phyloP scores from a whole-genome alignment of 306 rosid genomes.

The Cucurbita argyrosperma region DNA sequence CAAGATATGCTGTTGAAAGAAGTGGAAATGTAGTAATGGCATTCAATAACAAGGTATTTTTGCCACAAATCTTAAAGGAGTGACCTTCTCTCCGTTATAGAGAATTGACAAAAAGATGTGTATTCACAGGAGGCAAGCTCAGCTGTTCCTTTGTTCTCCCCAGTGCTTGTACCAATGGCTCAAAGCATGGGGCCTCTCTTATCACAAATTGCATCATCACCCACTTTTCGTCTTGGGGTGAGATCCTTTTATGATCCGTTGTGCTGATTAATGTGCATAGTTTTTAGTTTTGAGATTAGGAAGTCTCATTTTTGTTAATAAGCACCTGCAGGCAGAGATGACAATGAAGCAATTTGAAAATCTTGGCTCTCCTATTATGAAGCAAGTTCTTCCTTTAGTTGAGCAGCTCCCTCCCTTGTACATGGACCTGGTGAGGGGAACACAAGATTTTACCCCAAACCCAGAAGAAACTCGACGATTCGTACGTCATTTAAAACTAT shows the following conservation, averaged over 20 bases:
- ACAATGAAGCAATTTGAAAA: constrained; percentile 67
- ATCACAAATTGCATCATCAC: constrained; percentile 82
- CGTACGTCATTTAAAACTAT: constrained; percentile 26
- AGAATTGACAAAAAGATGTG: neutral
- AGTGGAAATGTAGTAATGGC: constrained; percentile 87
- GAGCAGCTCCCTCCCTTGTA: constrained; percentile 96
- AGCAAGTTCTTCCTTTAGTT: constrained; percentile 91
- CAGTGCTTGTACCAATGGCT: constrained; percentile 84
- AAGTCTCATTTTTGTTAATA: constrained; percentile 17
- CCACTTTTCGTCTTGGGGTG: constrained; percentile 85
- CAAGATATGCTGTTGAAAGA: constrained; percentile 97
- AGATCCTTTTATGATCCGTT: constrained; percentile 12
- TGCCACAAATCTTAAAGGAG: neutral
- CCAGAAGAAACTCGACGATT: constrained; percentile 84
- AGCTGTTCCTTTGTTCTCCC: constrained; percentile 85
- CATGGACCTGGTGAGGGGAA: constrained; percentile 78
- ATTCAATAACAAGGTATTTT: constrained; percentile 80
- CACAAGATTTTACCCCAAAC: constrained; percentile 75
- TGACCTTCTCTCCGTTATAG: neutral
- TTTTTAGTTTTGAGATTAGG: neutral
- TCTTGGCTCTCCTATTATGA: constrained; percentile 88
- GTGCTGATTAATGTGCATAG: neutral
- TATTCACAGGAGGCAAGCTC: constrained; percentile 74
- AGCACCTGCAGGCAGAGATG: constrained; percentile 75
- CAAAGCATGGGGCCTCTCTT: constrained; percentile 88